Percentiles rank a stretch among this genome's conserved stretches.
phyloP scores from a whole-genome alignment of 1,284 basidiomycete genomes.

The Flammula alnicola region DNA sequence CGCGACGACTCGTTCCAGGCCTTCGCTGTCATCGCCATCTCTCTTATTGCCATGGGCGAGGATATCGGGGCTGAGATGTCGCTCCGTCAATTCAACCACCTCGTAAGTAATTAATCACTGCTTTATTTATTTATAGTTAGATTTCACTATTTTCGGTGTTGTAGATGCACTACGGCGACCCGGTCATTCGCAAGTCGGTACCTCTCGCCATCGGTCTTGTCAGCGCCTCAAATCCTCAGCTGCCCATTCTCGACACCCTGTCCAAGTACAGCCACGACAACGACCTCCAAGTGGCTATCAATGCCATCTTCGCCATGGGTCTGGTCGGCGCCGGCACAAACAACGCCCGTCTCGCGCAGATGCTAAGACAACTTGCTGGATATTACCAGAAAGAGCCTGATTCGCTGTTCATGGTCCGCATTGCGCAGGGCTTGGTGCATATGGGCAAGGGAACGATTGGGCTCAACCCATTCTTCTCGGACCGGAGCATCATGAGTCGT shows the following conservation, averaged over 20 bases:
- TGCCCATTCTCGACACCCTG: slow-evolving; percentile 95
- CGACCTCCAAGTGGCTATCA: slow-evolving; percentile 94
- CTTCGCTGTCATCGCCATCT: slow-evolving; percentile 93
- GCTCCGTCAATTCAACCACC: slow-evolving; percentile 91
- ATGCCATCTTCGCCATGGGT: slow-evolving; percentile 99
- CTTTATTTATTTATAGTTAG: neutral
- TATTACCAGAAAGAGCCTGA: slow-evolving; percentile 99
- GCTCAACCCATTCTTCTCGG: slow-evolving; percentile 97
- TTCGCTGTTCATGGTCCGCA: slow-evolving; percentile 95
- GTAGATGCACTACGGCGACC: slow-evolving; percentile 99
- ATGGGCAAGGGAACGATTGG: slow-evolving; percentile 99
- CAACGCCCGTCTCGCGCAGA: slow-evolving; percentile 96
- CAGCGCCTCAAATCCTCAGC: slow-evolving; percentile 94
- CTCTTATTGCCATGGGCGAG: slow-evolving; percentile 97
- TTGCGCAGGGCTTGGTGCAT: slow-evolving; percentile 95
- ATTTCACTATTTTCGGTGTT: slow-evolving; percentile 1
- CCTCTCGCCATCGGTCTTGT: slow-evolving; percentile 95
- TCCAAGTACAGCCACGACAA: slow-evolving; percentile 99
- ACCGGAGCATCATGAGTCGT: slow-evolving; percentile 89
- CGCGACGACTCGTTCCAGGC: slow-evolving; percentile 89
- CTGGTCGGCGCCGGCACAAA: slow-evolving; percentile 98
- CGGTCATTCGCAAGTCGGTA: slow-evolving; percentile 90
- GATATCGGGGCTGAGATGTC: slow-evolving; percentile 99
- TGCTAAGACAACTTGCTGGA: slow-evolving; percentile 94
- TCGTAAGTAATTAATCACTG: slow-evolving; percentile 73